Conservation (phyloP, 306 rosid genomes). For the Corylus heterophylla region DNA sequence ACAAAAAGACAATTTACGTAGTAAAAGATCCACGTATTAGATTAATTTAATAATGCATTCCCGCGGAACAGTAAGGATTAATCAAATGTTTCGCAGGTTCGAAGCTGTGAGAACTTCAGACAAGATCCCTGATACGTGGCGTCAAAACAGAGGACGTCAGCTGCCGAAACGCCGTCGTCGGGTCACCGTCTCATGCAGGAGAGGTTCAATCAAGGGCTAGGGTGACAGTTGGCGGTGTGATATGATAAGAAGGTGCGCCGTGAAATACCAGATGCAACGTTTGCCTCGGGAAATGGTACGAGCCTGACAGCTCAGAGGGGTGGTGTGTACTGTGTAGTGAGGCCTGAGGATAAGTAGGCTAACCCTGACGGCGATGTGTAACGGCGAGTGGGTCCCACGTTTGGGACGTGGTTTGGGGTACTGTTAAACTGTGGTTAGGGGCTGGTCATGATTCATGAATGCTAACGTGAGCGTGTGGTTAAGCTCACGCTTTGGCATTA, state of each 20-base stretch:
- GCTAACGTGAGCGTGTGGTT: conserved; percentile 39
- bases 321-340: too few relatives aligned
- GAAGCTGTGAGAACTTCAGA: conserved; percentile 18
- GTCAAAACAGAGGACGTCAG: conserved; percentile 23
- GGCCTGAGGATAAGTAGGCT: neutral
- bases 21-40: neutral
- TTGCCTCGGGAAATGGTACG: conserved; percentile 14
- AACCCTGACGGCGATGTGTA: conserved; percentile 23
- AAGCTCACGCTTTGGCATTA: conserved; percentile 45
- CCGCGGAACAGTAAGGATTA: neutral
- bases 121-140: conserved; percentile 65
- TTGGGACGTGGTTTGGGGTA: neutral
- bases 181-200: conserved; percentile 22
- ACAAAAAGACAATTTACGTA: neutral
- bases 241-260: conserved; percentile 1
- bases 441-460: conserved; percentile 3
- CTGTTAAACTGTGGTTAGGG: neutral
- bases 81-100: conserved; percentile 42
- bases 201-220: neutral
- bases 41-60: neutral
- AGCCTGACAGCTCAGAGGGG: conserved; percentile 1
- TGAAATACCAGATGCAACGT: neutral
- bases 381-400: conserved; percentile 32
- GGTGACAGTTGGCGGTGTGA: neutral
- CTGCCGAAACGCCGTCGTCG: conserved; percentile 39